Base-by-base conservation (phyloP, 345 rosid genomes). In the Crucihimalaya himalaica region DNA sequence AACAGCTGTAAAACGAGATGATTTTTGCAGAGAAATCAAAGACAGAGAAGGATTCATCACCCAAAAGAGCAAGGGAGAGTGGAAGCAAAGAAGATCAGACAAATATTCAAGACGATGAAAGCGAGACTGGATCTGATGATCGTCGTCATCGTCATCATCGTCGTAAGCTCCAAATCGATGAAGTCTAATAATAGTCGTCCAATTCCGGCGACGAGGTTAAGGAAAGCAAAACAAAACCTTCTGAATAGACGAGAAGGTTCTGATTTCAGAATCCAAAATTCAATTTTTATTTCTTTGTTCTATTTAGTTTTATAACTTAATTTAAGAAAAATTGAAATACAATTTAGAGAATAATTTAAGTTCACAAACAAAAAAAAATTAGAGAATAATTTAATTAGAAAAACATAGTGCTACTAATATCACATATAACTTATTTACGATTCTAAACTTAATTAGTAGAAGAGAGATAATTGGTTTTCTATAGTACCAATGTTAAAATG, bases 61-160 rank as follows among this genome's bases (percentile, higher is more conserved):
- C 80, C 85, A 9, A 79, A 59, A 10, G 88, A 69, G 73, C 27
- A 67, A 32, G 88, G 78, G 20, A 79, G 70, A 16, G 81, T 72
- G 28, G 82, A 74, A 16, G 73, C 27, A 19, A 72, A 72, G n/a
- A 83, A 63, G 78, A 68, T 76, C 4, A 81, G 20, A 56, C 46
- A 52, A 29, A 72, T 53, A 40, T 76, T 83, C 3, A 64, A 15
- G 35, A 65, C 28, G 47, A 86, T 67, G 8, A 79, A 6, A 9
- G 75, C 63, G 50, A 81, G 10, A 55, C 47, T 70, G 67, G 81
- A 76, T 81, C 87, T 77, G 31, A 63, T 48, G 54, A 73, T 72
- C 60, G 70, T 68, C 14, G 79, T 81, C 87, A 84, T 85, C 23
- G 45, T 40, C 54, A 9, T 46, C 25, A 58, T 35, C 63, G 43